A percentile compares a stretch with the other conserved stretches of the same genome.
phyloP scores from a whole-genome alignment of 306 rosid species.

The Vigna trinervia region DNA sequence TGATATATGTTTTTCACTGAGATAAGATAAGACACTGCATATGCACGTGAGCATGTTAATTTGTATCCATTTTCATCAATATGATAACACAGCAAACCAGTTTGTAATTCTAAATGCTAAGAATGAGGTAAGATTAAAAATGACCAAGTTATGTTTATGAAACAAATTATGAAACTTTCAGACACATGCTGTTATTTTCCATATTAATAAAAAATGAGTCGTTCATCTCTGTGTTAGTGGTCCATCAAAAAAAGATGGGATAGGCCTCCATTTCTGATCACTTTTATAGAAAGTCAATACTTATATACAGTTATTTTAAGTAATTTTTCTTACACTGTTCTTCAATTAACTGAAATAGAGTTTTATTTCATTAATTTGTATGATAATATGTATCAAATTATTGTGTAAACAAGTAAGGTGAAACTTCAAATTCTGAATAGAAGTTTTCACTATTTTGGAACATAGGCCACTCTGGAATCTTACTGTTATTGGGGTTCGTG shows the following conservation, averaged over 20 bases:
- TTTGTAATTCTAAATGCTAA: constrained; percentile 12
- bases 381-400: too few relatives aligned
- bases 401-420: too few relatives aligned
- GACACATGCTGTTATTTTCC: constrained; percentile 30
- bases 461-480: not conserved
- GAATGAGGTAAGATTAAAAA: constrained; percentile 22
- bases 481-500: too few relatives aligned
- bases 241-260: constrained; percentile 18
- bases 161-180: constrained; percentile 7
- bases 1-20: not conserved
- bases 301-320: not conserved
- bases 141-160: constrained; percentile 24
- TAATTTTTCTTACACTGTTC: too few relatives aligned
- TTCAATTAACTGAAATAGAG: too few relatives aligned
- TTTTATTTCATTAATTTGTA: too few relatives aligned
- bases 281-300: not conserved
- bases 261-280: constrained; percentile 20
- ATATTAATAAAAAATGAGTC: constrained; percentile 16
- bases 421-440: too few relatives aligned
- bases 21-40: not conserved
- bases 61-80: constrained; percentile 7
- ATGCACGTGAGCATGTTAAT: constrained; percentile 22
- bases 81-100: not conserved
- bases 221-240: constrained; percentile 36
- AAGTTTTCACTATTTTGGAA: not conserved